Evolutionary conservation across 257 asterid genomes (phyloP).

Genomic region (Nicotiana sylvestris): DNA sequence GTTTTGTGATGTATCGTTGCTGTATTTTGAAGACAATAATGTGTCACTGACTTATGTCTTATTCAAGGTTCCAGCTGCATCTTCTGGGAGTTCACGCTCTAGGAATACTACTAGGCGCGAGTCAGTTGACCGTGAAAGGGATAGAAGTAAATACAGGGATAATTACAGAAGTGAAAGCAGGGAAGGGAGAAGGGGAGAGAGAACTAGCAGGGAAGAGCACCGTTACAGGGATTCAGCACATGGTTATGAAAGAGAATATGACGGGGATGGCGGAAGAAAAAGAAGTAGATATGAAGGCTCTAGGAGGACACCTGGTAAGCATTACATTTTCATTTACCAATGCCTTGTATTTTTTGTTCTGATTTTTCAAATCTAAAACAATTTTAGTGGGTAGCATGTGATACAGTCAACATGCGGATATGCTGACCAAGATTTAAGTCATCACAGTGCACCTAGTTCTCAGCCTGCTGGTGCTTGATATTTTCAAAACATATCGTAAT

Average conservation of each 20-base stretch:
- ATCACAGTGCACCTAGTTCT: neutral
- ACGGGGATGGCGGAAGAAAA: constrained; percentile 52
- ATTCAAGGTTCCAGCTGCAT: constrained; percentile 42
- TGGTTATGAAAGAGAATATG: constrained; percentile 41
- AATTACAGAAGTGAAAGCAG: constrained; percentile 39
- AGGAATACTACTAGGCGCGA: constrained; percentile 42
- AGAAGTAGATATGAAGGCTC: constrained; percentile 61
- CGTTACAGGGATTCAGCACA: constrained; percentile 54
- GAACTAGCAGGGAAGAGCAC: constrained; percentile 45
- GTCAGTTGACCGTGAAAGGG: constrained; percentile 34
- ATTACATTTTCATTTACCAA: neutral
- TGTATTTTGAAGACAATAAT: neutral
- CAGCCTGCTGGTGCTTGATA: neutral
- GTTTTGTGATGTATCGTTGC: neutral
- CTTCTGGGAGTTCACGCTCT: constrained; percentile 46
- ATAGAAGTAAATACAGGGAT: constrained; percentile 46
- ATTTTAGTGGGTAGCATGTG: neutral
- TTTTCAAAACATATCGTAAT: too few relatives aligned
- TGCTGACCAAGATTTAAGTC: neutral
- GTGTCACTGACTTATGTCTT: neutral
- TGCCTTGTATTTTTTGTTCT: neutral
- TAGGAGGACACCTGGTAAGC: constrained; percentile 66
- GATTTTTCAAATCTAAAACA: neutral
- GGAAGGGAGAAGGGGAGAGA: constrained; percentile 38
- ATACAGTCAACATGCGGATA: neutral